phyloP scores from a whole-genome alignment of 306 rosid genomes.

The Cucurbita ficifolia region DNA sequence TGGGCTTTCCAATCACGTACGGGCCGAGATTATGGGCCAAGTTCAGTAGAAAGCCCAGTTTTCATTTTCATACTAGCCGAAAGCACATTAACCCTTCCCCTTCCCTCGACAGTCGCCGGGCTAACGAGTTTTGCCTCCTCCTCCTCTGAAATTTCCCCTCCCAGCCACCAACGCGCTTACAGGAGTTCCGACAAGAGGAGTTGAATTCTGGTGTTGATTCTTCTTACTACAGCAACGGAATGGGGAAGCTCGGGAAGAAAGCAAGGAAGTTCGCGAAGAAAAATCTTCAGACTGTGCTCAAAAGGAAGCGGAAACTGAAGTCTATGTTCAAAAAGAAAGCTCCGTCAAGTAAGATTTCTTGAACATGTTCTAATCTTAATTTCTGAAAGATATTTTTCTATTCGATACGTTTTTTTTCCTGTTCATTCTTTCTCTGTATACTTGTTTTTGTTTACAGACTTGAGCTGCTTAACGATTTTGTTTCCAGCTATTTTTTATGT shows the following conservation, averaged over 20 bases:
- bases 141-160: background rate
- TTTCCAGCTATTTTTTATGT: background rate
- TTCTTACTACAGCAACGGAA: background rate
- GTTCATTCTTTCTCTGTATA: background rate
- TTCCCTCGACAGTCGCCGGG: background rate
- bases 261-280: constrained; percentile 90
- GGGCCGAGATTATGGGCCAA: too few species aligned
- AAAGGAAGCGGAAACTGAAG: constrained; percentile 49
- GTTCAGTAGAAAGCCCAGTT: too few species aligned
- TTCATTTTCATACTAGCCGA: too few species aligned
- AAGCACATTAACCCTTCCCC: too few species aligned
- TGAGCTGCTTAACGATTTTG: background rate
- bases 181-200: background rate
- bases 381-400: background rate
- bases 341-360: constrained; percentile 48
- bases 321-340: constrained; percentile 69
- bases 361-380: background rate
- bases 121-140: background rate
- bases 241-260: constrained; percentile 88
- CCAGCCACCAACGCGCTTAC: background rate
- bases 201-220: background rate
- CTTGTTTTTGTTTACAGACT: background rate
- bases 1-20: too few species aligned
- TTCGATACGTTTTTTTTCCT: background rate
- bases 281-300: constrained; percentile 70